Evolutionary conservation across 768 basidiomycete species (phyloP), one percentile per base, ranked within the genome.

Genomic region (Mrakia gelida): DNA sequence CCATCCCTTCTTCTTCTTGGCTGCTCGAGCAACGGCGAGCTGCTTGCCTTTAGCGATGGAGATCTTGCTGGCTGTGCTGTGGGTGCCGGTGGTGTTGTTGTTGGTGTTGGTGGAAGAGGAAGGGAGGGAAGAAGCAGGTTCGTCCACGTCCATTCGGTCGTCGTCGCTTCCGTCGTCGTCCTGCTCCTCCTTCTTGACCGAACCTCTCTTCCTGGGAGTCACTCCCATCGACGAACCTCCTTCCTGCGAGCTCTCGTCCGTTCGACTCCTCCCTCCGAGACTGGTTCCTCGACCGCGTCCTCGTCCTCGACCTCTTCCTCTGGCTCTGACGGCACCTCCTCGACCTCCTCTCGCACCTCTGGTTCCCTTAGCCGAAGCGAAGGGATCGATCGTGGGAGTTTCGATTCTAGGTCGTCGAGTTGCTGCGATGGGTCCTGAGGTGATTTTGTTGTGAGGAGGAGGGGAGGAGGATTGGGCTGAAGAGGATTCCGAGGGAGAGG

Each of bases 381-480:
- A 52, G 9, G 54, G 23, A 15, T 73, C 56, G n/a, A 34, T 30
- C 11, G 72, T 38, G 11, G 72, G 72, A 41, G 72, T 56, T 13
- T 56, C 32, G 56, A 52, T 16, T 7, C n/a, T 49, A 16, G 72
- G 72, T 6, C 72, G 28, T 41, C 72, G 11, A 4, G 72, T 73
- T 16, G 72, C 72, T 61, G 72, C 49, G 49, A 54, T 73, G 54
- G 72, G 72, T 15, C 72, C 72, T 23, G 72, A 54, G 3, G 52
- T 73, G 32, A 73, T 73, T 18, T 49, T 73, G 56, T 73, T 73
- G 56, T 73, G 56, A 56, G 72, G 34, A 56, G 49, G 56, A 52
- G 54, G 32, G 18, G 54, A 26, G 23, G 30, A 21, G 30, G 52
- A 23, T 30, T 52, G 54, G 34, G 71, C 52, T 32, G 72, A 73